A percentile compares a stretch with the other conserved stretches of the same genome.
phyloP scores from a whole-genome alignment of 1,284 basidiomycete species.

The Trametes polyzona region DNA sequence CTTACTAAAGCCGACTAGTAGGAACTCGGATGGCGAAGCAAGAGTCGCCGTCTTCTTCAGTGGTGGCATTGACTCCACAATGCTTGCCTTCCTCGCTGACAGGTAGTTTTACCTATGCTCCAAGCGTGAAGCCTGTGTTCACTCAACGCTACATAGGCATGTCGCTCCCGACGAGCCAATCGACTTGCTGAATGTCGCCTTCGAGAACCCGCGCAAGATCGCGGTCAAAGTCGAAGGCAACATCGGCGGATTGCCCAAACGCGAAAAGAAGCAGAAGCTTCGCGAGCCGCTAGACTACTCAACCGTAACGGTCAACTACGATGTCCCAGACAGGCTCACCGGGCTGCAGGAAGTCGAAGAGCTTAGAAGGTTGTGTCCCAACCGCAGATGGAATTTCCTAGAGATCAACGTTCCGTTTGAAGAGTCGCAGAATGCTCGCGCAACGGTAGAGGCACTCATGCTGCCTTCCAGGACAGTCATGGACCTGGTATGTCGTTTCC shows the following conservation, averaged over 20 bases:
- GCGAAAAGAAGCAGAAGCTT: slow-evolving; percentile 45
- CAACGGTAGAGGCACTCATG: slow-evolving; percentile 76
- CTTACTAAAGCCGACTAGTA: slow-evolving; percentile 10
- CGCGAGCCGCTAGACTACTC: slow-evolving; percentile 30
- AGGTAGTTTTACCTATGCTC: slow-evolving; percentile 44
- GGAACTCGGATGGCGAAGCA: slow-evolving; percentile 43
- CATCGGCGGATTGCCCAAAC: slow-evolving; percentile 42
- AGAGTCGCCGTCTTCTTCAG: slow-evolving; percentile 91
- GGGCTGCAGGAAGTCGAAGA: slow-evolving; percentile 82
- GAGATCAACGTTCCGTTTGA: slow-evolving; percentile 85
- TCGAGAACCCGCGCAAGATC: slow-evolving; percentile 87
- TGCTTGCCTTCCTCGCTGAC: slow-evolving; percentile 82
- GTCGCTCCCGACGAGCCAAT: slow-evolving; percentile 79
- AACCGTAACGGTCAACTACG: slow-evolving; percentile 44
- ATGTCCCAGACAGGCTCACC: slow-evolving; percentile 88
- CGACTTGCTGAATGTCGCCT: slow-evolving; percentile 94
- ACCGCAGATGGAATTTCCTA: slow-evolving; percentile 88
- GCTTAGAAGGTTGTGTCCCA: slow-evolving; percentile 70
- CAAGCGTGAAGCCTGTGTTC: too few relatives aligned
- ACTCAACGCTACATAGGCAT: slow-evolving; percentile 48
- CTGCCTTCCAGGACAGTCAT: slow-evolving; percentile 84
- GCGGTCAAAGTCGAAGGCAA: slow-evolving; percentile 52
- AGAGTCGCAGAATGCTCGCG: slow-evolving; percentile 64
- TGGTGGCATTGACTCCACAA: slow-evolving; percentile 93
- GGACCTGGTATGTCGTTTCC: slow-evolving; percentile 81